A percentile compares a stretch with the other conserved stretches of the same genome.
Evolutionary conservation across 2,329 filamentous ascomycete genomes (phyloP).

Genomic region (Aspergillus ochraceus): DNA sequence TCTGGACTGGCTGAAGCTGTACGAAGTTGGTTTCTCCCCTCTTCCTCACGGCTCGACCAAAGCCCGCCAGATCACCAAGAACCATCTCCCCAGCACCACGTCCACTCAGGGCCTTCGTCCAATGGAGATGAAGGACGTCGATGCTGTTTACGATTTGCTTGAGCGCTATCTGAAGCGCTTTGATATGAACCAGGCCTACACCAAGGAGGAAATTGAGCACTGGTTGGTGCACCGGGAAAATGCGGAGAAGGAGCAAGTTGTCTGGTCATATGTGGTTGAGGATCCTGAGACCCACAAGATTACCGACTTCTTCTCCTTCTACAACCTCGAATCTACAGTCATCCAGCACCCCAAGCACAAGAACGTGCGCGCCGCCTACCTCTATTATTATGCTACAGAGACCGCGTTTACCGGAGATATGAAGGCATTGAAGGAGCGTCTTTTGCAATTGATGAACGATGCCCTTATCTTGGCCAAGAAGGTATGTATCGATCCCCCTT

Average conservation of each 20-base stretch:
- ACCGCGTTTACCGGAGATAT: constrained; percentile 62
- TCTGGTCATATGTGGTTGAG: constrained; percentile 93
- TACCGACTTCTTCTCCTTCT: constrained; percentile 97
- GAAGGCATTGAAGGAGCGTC: constrained; percentile 69
- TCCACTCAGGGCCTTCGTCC: constrained; percentile 72
- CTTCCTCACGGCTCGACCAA: constrained; percentile 82
- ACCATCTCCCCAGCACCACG: constrained; percentile 74
- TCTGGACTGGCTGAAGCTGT: constrained; percentile 93
- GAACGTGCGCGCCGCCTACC: constrained; percentile 83
- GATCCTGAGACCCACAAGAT: constrained; percentile 71
- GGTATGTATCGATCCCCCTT: constrained; percentile 37
- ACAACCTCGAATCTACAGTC: constrained; percentile 88
- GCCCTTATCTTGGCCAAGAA: constrained; percentile 85
- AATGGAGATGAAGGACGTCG: constrained; percentile 78
- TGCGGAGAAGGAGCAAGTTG: constrained; percentile 71
- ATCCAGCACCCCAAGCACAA: constrained; percentile 78
- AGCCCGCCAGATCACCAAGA: constrained; percentile 80
- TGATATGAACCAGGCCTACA: constrained; percentile 81
- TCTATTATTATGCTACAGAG: constrained; percentile 95
- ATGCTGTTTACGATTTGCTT: constrained; percentile 71
- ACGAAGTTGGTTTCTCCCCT: constrained; percentile 91
- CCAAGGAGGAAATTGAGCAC: constrained; percentile 77
- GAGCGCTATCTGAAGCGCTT: constrained; percentile 76
- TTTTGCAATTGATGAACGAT: constrained; percentile 80
- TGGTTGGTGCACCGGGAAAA: constrained; percentile 76